Percentiles rank a stretch among this genome's conserved stretches.
These are phyloP conservation scores for Penstemon eatonii DNA, from an alignment of 257 asterid species.

Conservation along the genomic window DNA sequence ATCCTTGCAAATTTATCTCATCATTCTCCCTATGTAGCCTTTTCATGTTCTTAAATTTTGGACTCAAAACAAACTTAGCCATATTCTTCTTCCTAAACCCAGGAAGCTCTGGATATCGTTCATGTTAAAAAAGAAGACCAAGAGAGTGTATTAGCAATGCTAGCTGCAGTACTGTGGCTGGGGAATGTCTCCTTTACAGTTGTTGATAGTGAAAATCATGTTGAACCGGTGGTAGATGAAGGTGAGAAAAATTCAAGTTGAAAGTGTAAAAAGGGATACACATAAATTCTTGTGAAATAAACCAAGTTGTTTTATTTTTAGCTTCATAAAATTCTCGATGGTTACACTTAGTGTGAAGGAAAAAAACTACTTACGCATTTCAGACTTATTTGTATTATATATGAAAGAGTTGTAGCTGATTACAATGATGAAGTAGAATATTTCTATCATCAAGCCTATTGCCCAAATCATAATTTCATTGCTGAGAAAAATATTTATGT, in stretches of 20 bases:
- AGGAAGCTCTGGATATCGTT: conserved; percentile 97
- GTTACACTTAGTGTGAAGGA: too few relatives aligned
- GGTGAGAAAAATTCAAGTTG: conserved; percentile 43
- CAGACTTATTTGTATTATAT: too few relatives aligned
- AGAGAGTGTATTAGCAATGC: conserved; percentile 90
- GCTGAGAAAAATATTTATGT: too few relatives aligned
- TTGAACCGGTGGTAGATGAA: conserved; percentile 91
- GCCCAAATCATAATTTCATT: too few relatives aligned
- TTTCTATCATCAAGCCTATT: too few relatives aligned
- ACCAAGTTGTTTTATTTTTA: too few relatives aligned
- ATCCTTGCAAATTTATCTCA: conserved; percentile 29
- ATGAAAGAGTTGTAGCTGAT: too few relatives aligned
- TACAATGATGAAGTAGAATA: too few relatives aligned
- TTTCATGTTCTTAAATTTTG: conserved; percentile 21
- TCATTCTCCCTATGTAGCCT: conserved; percentile 10
- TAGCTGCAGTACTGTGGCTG: conserved; percentile 97
- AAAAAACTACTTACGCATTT: too few relatives aligned
- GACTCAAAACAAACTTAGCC: conserved; percentile 32
- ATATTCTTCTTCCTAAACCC: conserved; percentile 29
- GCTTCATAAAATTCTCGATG: too few relatives aligned
- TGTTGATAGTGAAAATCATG: conserved; percentile 87
- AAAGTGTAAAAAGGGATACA: conserved; percentile 16
- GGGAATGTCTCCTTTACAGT: conserved; percentile 80
- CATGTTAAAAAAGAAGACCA: conserved; percentile 88
- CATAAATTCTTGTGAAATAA: too few relatives aligned